phyloP scores from a whole-genome alignment of 73 alveolate species.

The Loxodes magnus region DNA sequence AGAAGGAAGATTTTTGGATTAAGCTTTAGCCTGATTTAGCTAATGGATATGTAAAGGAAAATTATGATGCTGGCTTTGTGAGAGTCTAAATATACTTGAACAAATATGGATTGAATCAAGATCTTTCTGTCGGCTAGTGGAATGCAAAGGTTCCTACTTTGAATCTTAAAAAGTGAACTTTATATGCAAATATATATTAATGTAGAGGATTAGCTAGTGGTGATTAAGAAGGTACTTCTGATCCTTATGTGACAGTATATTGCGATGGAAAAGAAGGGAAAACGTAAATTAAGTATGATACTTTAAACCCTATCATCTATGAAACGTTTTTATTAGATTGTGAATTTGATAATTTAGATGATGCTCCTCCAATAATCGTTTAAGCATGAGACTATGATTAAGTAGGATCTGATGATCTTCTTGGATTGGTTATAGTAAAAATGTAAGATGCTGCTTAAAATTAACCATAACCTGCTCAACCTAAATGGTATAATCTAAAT shows the following conservation, averaged over 20 bases:
- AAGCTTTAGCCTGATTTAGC: constrained; percentile 17
- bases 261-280: constrained; percentile 18
- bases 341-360: constrained; percentile 19
- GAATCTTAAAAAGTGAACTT: constrained; percentile 9
- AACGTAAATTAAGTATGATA: constrained; percentile 18
- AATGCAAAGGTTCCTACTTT: constrained; percentile 15
- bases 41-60: constrained; percentile 27
- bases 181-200: constrained; percentile 58
- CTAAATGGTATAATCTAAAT: constrained; percentile 57
- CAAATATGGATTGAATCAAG: background rate
- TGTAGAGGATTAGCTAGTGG: constrained; percentile 82
- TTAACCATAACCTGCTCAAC: constrained; percentile 25
- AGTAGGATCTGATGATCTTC: constrained; percentile 28
- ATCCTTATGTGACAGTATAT: constrained; percentile 52
- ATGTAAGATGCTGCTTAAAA: constrained; percentile 12
- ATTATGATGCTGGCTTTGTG: constrained; percentile 29
- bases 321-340: constrained; percentile 31
- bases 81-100: constrained; percentile 19
- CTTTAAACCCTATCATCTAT: constrained; percentile 43
- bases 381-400: constrained; percentile 31
- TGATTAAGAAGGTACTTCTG: constrained; percentile 75
- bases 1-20: constrained; percentile 17
- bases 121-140: constrained; percentile 23
- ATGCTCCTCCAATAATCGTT: constrained; percentile 46
- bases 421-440: constrained; percentile 25